phyloP scores from a whole-genome alignment of 805 yeast species.

The Ogataea polymorpha region DNA sequence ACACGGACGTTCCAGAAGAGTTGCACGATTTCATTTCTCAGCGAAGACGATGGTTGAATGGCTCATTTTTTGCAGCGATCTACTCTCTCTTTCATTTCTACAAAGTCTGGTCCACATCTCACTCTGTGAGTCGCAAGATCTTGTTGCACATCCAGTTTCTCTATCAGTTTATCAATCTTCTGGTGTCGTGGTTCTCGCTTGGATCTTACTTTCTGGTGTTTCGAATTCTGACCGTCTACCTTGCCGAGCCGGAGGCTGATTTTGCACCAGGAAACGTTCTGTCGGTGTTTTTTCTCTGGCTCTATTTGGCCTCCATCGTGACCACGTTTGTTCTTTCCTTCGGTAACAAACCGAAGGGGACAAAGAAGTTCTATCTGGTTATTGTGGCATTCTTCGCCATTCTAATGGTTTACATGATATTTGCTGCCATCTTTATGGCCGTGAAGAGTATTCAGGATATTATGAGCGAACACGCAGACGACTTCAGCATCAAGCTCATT shows the following conservation, averaged over 20 bases:
- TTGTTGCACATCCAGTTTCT: conserved; percentile 73
- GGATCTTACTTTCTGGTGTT: conserved; percentile 90
- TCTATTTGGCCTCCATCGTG: conserved; percentile 75
- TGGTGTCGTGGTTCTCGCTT: conserved; percentile 90
- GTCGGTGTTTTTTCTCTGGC: conserved; percentile 79
- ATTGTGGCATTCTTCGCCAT: conserved; percentile 81
- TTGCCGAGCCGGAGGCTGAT: conserved; percentile 59
- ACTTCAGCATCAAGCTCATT: conserved; percentile 43
- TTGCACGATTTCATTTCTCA: conserved; percentile 86
- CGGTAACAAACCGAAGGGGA: conserved; percentile 93
- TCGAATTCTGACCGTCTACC: conserved; percentile 76
- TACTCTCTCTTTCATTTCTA: conserved; percentile 79
- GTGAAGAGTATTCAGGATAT: conserved; percentile 52
- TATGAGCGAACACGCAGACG: conserved; percentile 33
- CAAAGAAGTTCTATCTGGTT: conserved; percentile 69
- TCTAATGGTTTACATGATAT: conserved; percentile 83
- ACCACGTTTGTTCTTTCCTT: conserved; percentile 86
- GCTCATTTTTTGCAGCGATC: conserved; percentile 91
- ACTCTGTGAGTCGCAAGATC: conserved; percentile 63
- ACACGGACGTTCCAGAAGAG: conserved; percentile 91
- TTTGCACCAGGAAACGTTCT: conserved; percentile 75
- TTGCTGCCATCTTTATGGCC: conserved; percentile 82
- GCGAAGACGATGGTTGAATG: conserved; percentile 95
- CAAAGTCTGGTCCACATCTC: conserved; percentile 76
- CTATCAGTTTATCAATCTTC: conserved; percentile 69